Evolutionary conservation across 1,284 basidiomycete genomes (phyloP), one percentile per base, ranked within the genome.

Genomic region (Naganishia liquefaciens): DNA sequence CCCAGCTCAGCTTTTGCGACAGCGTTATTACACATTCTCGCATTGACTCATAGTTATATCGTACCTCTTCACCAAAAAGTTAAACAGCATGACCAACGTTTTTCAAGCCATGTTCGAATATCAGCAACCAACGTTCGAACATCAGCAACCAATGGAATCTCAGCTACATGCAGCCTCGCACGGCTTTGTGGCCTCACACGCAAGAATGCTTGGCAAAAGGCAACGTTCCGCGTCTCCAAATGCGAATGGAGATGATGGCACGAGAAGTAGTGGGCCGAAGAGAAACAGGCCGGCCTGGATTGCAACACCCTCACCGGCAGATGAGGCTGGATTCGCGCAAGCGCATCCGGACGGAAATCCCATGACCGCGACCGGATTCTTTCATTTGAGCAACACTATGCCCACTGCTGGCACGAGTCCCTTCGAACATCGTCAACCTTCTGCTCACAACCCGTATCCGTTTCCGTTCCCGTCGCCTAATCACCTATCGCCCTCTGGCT

Each of bases 381-480:
- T 60, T 17, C 46, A 60, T 33, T 33, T 60, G 25, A n/a, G 46
- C 11, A 60, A 50, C 11, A 40, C 39, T 13, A 47, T 28, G 33
- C 21, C 37, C 21, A 25, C 25, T 9, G 57, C 46, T 13, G n/a
- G 2, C 19, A 23, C 57, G 17, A 27, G 33, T 6, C 4, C 33
- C 33, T 37, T 39, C 57, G 50, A 21, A 37, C 25, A n/a, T 39
- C 57, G 50, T 1, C 43, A 49, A 11, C 57, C 49, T 7, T 40
- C 27, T 37, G 28, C 46, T 2, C 57, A 60, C 27, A 33, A 60
- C 50, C 46, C 57, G 21, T 60, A 60, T 27, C 57, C 57, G 19
- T 60, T 60, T 23, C 57, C 57, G 23, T 60, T 60, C 13, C 57
- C 57, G 2, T 60, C 57, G 33, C 57, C 57, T 13, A 60, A 60